Evolutionary conservation across 108 stramenopile species (phyloP).

Genomic region (Conticribra weissflogii): DNA sequence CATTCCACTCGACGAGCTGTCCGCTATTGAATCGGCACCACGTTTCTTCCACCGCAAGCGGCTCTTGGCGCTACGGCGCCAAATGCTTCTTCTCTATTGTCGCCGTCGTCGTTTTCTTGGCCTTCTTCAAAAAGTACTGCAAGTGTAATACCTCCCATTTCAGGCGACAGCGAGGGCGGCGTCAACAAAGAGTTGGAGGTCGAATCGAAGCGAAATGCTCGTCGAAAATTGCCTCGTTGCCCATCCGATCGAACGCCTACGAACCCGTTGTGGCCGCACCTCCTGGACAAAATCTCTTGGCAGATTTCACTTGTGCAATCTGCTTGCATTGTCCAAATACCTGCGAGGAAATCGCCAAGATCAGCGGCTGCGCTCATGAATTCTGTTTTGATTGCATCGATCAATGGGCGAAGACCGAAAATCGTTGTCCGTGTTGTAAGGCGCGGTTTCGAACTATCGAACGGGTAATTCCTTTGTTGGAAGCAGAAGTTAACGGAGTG

Average conservation of each 20-base stretch:
- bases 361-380: slow-evolving; percentile 35
- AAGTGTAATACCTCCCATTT: not conserved
- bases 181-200: not conserved
- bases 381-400: slow-evolving; percentile 58
- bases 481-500: not conserved
- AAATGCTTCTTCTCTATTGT: not conserved
- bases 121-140: not conserved
- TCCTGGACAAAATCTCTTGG: not conserved
- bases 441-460: slow-evolving; percentile 35
- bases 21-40: too few species aligned
- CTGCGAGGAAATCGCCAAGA: slow-evolving; percentile 30
- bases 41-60: too few species aligned
- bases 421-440: slow-evolving; percentile 48
- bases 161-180: too few species aligned
- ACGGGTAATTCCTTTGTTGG: slow-evolving; percentile 23
- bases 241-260: not conserved
- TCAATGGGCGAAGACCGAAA: slow-evolving; percentile 44
- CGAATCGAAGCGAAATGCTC: not conserved
- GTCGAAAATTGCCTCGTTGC: not conserved
- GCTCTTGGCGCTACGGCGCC: not conserved
- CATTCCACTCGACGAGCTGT: too few species aligned
- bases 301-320: slow-evolving; percentile 43
- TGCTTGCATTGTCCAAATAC: slow-evolving; percentile 40
- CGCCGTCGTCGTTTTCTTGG: not conserved
- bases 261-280: not conserved